Percentiles rank a stretch among this genome's conserved stretches.
phyloP scores from a whole-genome alignment of 495 filamentous ascomycete genomes.

The Neurospora tetraspora region DNA sequence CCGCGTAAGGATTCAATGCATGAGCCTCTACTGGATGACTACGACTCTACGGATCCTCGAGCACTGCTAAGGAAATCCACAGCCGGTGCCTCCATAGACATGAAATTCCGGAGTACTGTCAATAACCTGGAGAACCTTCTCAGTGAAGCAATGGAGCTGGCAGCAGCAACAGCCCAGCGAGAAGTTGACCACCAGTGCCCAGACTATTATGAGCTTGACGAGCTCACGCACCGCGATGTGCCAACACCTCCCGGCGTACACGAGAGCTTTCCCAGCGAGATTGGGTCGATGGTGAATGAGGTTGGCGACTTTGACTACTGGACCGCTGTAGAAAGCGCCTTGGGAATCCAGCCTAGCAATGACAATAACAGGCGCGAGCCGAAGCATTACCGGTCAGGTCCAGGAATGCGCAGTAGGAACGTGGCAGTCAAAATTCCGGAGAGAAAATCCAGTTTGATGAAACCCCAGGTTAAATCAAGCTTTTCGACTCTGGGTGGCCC shows the following conservation, averaged over 20 bases:
- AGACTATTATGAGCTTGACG: constrained; percentile 3
- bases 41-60: neutral
- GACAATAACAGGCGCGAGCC: neutral
- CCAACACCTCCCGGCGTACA: constrained; percentile 7
- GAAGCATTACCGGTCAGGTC: constrained; percentile 15
- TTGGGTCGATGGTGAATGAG: constrained; percentile 11
- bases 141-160: constrained; percentile 34
- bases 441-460: constrained; percentile 8
- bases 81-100: constrained; percentile 10
- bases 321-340: neutral
- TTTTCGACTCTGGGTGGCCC: neutral
- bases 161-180: constrained; percentile 25
- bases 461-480: constrained; percentile 1
- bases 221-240: constrained; percentile 4
- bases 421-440: constrained; percentile 9
- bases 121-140: constrained; percentile 37
- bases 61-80: constrained; percentile 1
- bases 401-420: constrained; percentile 17
- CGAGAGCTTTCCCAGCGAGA: constrained; percentile 6
- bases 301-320: neutral
- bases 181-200: constrained; percentile 6
- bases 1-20: constrained; percentile 1
- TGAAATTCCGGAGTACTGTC: constrained; percentile 24
- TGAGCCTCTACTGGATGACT: neutral
- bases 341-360: neutral